Evolutionary conservation across 2,329 filamentous ascomycete species (phyloP).

Genomic region (Nemania sp.): DNA sequence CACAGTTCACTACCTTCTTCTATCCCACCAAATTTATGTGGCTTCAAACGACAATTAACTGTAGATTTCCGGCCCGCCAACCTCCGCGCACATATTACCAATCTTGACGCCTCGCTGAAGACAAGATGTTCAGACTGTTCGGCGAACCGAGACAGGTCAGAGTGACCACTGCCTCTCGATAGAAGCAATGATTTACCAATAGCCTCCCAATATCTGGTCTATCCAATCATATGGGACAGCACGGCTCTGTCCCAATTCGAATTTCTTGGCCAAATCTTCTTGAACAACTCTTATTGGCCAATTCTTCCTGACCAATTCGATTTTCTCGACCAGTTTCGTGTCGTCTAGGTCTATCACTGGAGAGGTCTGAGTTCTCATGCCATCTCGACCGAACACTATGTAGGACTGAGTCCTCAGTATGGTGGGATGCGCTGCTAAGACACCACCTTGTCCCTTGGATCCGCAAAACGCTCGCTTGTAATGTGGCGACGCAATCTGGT

Average conservation of each 20-base stretch:
- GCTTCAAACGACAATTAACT: neutral
- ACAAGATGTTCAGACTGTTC: neutral
- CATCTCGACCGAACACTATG: neutral
- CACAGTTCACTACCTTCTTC: neutral
- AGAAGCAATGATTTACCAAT: neutral
- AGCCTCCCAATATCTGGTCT: neutral
- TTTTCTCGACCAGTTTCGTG: neutral
- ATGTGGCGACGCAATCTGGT: neutral
- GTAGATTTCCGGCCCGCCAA: neutral
- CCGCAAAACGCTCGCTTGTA: neutral
- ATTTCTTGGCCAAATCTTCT: neutral
- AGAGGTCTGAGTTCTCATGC: neutral
- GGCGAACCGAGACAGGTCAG: neutral
- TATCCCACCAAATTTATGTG: neutral
- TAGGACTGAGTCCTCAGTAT: neutral
- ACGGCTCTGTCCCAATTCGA: no score
- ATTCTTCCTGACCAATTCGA: no score
- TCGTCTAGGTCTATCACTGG: neutral
- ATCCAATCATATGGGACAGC: no score
- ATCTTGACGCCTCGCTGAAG: neutral
- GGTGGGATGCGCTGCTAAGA: conserved; percentile 5
- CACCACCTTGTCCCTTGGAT: neutral
- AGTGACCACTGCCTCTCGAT: neutral
- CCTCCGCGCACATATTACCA: neutral
- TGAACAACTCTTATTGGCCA: no score